phyloP scores from a whole-genome alignment of 495 filamentous ascomycete species.

The Tuber magnatum region DNA sequence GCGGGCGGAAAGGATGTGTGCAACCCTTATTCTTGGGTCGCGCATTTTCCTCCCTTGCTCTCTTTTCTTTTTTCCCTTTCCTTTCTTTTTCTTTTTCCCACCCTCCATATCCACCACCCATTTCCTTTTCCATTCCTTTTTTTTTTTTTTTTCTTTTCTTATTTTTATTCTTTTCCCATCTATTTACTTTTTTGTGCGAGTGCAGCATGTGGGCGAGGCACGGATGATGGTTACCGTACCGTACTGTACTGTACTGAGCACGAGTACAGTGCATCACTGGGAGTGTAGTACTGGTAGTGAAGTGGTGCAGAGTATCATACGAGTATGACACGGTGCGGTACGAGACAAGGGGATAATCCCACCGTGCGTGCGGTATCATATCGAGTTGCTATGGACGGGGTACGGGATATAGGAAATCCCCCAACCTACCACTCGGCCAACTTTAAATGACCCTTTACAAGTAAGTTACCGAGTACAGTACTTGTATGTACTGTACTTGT shows the following conservation, averaged over 20 bases:
- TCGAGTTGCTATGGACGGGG: neutral
- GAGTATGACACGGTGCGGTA: too few species aligned
- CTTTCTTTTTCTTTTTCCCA: slow-evolving; percentile 29
- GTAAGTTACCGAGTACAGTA: too few species aligned
- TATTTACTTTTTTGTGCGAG: neutral
- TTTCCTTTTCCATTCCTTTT: neutral
- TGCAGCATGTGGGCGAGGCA: neutral
- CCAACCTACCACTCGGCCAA: too few species aligned
- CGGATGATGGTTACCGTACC: neutral
- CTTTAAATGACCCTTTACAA: too few species aligned
- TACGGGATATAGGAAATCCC: neutral
- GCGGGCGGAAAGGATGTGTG: slow-evolving; percentile 6
- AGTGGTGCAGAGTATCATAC: too few species aligned
- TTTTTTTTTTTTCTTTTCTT: neutral
- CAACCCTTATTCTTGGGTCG: neutral
- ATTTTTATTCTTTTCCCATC: neutral
- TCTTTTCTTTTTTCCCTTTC: slow-evolving; percentile 10
- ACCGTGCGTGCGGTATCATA: too few species aligned
- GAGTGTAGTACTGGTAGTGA: too few species aligned
- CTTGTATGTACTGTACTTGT: too few species aligned
- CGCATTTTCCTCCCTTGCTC: neutral
- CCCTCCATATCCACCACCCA: neutral
- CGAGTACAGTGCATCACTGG: neutral
- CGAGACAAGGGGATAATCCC: too few species aligned
- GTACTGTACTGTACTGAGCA: neutral